phyloP scores from a whole-genome alignment of 2,329 filamentous ascomycete species.

The Alternaria viburni region DNA sequence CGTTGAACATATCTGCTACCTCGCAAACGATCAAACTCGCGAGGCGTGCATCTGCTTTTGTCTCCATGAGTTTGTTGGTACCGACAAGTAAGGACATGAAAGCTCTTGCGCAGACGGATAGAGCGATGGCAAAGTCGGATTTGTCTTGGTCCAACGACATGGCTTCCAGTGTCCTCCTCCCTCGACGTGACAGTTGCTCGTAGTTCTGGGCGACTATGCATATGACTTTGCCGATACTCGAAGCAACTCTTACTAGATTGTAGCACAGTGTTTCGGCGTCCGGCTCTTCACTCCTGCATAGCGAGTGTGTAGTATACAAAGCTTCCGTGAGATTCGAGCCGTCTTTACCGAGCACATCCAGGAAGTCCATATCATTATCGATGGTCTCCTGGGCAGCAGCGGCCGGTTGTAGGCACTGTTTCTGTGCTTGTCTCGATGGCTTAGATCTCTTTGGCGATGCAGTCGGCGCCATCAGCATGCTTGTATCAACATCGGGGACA shows the following conservation, averaged over 20 bases:
- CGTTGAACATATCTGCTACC: conserved; percentile 47
- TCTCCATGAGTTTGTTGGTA: conserved; percentile 26
- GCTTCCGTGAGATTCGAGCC: conserved; percentile 28
- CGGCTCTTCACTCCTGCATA: conserved; percentile 25
- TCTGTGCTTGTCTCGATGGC: conserved; percentile 18
- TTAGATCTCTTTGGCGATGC: conserved; percentile 19
- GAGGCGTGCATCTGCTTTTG: conserved; percentile 18
- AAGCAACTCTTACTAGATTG: conserved; percentile 30
- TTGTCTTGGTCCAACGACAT: conserved; percentile 29
- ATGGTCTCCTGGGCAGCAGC: conserved; percentile 28
- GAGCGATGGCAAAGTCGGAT: conserved; percentile 32
- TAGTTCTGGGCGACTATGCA: conserved; percentile 25
- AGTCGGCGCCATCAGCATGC: conserved; percentile 30
- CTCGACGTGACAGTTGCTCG: conserved; percentile 23
- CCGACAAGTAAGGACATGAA: conserved; percentile 44
- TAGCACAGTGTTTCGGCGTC: conserved; percentile 31
- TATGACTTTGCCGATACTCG: conserved; percentile 34
- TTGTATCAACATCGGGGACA: background rate
- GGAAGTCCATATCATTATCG: conserved; percentile 33
- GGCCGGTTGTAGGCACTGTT: conserved; percentile 11
- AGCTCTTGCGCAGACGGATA: conserved; percentile 38
- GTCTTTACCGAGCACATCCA: conserved; percentile 30
- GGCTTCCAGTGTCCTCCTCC: conserved; percentile 6
- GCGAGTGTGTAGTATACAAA: conserved; percentile 38
- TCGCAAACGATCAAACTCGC: conserved; percentile 37